Conservation (phyloP, 371 early-diverging fungal species). For the Mortierella sp. region DNA sequence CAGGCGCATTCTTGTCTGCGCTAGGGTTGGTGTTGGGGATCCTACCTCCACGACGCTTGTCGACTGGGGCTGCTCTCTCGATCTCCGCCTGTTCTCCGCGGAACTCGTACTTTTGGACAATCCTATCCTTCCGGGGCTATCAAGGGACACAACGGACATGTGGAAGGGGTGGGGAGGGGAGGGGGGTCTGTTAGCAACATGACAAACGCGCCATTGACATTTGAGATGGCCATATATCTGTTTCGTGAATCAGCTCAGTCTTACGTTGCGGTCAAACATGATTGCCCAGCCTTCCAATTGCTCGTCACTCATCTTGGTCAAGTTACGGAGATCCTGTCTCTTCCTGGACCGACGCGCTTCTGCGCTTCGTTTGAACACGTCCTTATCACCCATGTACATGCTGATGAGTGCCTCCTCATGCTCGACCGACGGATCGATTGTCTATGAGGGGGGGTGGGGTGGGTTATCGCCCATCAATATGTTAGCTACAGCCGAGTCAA, state of each 20-base stretch:
- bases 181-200: too few species aligned
- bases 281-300: conserved; percentile 94
- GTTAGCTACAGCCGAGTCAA: too few species aligned
- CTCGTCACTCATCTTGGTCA: conserved; percentile 87
- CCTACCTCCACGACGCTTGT: conserved; percentile 49
- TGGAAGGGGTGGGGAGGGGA: too few species aligned
- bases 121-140: conserved; percentile 73
- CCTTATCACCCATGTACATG: conserved; percentile 60
- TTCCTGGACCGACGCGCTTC: conserved; percentile 69
- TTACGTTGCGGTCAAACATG: conserved; percentile 87
- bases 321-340: conserved; percentile 66
- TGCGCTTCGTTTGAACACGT: conserved; percentile 67
- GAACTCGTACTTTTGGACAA: conserved; percentile 72
- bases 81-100: conserved; percentile 56
- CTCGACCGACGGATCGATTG: conserved; percentile 64
- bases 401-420: conserved; percentile 69
- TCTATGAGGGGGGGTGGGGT: too few species aligned
- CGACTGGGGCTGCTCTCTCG: conserved; percentile 43
- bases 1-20: conserved; percentile 28
- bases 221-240: too few species aligned
- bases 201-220: too few species aligned
- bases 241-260: too few species aligned
- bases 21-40: too few species aligned
- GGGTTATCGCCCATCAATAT: too few species aligned
- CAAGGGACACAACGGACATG: too few species aligned